Evolutionary conservation across 2,329 filamentous ascomycete genomes (phyloP), one percentile per base, ranked within the genome.

Genomic region (Penicillium sp.): DNA sequence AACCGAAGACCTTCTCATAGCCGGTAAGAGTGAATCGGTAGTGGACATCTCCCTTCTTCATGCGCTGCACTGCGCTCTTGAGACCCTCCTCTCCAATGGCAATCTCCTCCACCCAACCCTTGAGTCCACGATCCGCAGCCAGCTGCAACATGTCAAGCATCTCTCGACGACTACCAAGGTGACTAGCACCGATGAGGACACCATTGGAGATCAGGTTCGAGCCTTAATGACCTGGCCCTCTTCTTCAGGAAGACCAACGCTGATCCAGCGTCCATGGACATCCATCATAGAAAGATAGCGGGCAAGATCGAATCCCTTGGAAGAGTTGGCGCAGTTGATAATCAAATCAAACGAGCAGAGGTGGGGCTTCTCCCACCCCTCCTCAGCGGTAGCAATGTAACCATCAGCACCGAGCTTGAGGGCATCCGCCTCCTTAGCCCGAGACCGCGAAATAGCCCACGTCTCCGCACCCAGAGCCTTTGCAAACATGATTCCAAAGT

Each of bases 191-290:
- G 61, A 90, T 85, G 61, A 87, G 77, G 67, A 81, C 69, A 34
- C 89, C 89, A 71, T 92, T 95, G 57, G 71, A 71, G 52, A 88
- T 77, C 63, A 95, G 86, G 64, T 82, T 82, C 75, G 86, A 42
- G 87, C 84, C 72, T 81, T 83, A 58, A 93, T 78, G 46, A 77
- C 72, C 49, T 88, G 82, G 10, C 88, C 82, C 37, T 85, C 82
- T 54, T 88, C 86, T 66, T 90, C 87, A 3, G 88, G 88, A 64
- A 93, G 77, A 35, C 88, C 88, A 46, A 92, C 87, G 62, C 80
- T 87, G 68, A 92, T 81, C 82, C 87, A 93, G 65, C 79, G 80
- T 50, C 86, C 88, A 73, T 90, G 87, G 49, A 92, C 84, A 71
- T 92, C 89, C 67, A 95, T 80, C 62, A 90, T 80, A 53, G 80